Evolutionary conservation across 768 basidiomycete genomes (phyloP).

Genomic region (Clathrus columnatus): DNA sequence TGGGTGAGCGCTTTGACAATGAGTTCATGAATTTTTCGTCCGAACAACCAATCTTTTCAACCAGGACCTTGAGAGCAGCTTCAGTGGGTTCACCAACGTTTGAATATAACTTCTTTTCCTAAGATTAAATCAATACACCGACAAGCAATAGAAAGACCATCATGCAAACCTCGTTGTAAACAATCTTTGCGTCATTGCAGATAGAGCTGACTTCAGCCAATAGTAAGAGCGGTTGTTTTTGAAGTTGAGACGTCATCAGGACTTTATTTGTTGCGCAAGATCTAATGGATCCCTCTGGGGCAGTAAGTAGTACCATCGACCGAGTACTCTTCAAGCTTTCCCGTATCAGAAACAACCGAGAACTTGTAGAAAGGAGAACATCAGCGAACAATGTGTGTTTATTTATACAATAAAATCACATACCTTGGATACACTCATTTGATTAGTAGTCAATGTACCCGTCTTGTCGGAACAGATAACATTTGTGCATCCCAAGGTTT

Average conservation of each 20-base stretch:
- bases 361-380: conserved; percentile 40
- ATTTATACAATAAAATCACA: conserved; percentile 16
- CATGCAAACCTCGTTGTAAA: conserved; percentile 72
- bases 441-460: conserved; percentile 90
- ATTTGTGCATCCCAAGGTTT: conserved; percentile 95
- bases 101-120: conserved; percentile 74
- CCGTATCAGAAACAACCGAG: conserved; percentile 48
- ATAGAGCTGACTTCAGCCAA: conserved; percentile 87
- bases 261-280: conserved; percentile 52
- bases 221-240: conserved; percentile 65
- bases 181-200: conserved; percentile 90
- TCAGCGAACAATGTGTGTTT: background rate
- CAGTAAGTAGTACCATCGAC: conserved; percentile 93
- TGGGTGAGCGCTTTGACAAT: conserved; percentile 45
- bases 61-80: conserved; percentile 90
- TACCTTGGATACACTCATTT: conserved; percentile 90
- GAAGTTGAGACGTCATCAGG: conserved; percentile 41
- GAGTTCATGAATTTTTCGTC: conserved; percentile 50
- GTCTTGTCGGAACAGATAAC: conserved; percentile 99
- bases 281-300: conserved; percentile 69
- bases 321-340: conserved; percentile 52
- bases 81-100: conserved; percentile 97
- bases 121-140: background rate
- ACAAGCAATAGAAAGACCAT: background rate
- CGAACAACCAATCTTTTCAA: conserved; percentile 83